These are phyloP conservation scores for Cutaneotrichosporon sp. DNA, from an alignment of 1,284 basidiomycete genomes.

Conservation along the genomic window DNA sequence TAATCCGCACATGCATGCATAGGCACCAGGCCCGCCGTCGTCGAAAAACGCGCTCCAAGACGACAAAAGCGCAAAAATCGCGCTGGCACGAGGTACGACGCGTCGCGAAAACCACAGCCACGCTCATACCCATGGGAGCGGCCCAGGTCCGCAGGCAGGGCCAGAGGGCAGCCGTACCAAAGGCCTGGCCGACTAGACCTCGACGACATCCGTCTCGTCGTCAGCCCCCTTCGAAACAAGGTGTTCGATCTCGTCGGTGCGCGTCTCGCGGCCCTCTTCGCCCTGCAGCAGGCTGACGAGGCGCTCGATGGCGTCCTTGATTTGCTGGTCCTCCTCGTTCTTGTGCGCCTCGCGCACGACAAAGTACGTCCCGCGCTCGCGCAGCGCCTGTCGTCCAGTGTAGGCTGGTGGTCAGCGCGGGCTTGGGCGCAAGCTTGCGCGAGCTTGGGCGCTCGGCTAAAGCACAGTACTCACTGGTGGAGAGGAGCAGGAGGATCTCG, in stretches of 20 bases:
- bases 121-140: neutral
- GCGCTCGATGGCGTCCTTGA: slow-evolving; percentile 68
- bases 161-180: no score
- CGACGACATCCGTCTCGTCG: neutral
- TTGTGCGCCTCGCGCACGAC: slow-evolving; percentile 80
- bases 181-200: no score
- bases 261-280: slow-evolving; percentile 63
- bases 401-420: slow-evolving; percentile 55
- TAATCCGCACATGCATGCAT: no score
- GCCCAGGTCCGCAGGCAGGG: no score
- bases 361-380: slow-evolving; percentile 82
- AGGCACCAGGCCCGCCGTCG: neutral
- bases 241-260: slow-evolving; percentile 57
- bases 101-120: neutral
- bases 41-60: no score
- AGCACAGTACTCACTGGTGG: slow-evolving; percentile 62
- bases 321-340: slow-evolving; percentile 73
- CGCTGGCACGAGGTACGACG: neutral
- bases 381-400: slow-evolving; percentile 79
- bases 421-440: no score
- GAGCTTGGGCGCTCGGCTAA: no score
- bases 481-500: slow-evolving; percentile 85
- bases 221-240: slow-evolving; percentile 51
- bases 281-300: slow-evolving; percentile 74
- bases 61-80: neutral